phyloP scores from a whole-genome alignment of 2,329 filamentous ascomycete genomes.

The Paecilomyces sp. region DNA sequence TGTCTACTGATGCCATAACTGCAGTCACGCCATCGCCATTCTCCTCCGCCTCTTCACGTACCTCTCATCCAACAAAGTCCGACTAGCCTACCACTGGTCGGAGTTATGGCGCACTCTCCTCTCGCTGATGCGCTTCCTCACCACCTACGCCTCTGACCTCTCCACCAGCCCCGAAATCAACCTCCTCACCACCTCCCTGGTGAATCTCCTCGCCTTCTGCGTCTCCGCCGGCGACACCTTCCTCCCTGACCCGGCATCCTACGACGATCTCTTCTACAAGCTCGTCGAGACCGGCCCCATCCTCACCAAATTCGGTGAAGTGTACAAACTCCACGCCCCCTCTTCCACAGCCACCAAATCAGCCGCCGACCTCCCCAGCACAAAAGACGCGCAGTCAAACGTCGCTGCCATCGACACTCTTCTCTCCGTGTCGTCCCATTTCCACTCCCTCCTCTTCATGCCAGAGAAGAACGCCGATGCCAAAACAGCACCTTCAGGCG shows the following conservation, averaged over 20 bases:
- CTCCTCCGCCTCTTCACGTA: slow-evolving; percentile 77
- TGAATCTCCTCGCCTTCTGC: slow-evolving; percentile 76
- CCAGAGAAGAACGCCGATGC: slow-evolving; percentile 40
- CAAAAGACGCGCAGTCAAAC: slow-evolving; percentile 10
- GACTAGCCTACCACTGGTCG: slow-evolving; percentile 86
- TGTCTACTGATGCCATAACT: neutral
- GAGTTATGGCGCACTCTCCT: slow-evolving; percentile 88
- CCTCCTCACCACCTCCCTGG: slow-evolving; percentile 66
- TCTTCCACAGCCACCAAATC: slow-evolving; percentile 16
- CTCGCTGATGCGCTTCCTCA: slow-evolving; percentile 81
- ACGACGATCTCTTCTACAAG: slow-evolving; percentile 98
- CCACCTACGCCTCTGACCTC: slow-evolving; percentile 75
- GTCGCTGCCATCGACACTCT: slow-evolving; percentile 75
- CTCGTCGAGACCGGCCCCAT: slow-evolving; percentile 85
- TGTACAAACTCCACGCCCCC: slow-evolving; percentile 49
- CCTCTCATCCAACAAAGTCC: slow-evolving; percentile 72
- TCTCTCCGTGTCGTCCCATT: slow-evolving; percentile 71
- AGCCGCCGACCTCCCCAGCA: slow-evolving; percentile 12
- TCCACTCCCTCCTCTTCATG: slow-evolving; percentile 66
- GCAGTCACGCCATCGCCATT: slow-evolving; percentile 66
- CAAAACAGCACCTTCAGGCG: slow-evolving; percentile 13
- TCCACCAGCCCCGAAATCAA: slow-evolving; percentile 62
- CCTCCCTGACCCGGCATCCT: slow-evolving; percentile 75
- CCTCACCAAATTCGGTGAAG: slow-evolving; percentile 72
- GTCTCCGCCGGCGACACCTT: slow-evolving; percentile 85